phyloP scores from a whole-genome alignment of 352 stramenopile species.

The Phytophthora sojae region DNA sequence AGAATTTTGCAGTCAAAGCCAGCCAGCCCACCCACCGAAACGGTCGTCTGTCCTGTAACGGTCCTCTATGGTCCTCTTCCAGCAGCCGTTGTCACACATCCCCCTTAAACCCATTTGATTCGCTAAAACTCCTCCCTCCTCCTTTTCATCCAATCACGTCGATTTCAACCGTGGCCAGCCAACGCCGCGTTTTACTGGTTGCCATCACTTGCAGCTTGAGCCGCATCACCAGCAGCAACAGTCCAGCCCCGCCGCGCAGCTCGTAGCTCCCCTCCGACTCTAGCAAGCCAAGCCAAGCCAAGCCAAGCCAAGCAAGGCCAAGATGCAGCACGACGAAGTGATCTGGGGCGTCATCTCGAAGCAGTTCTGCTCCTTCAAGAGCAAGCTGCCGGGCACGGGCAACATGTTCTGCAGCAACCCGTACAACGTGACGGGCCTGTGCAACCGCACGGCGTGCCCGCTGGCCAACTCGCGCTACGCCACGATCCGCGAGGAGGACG shows the following conservation, averaged over 20 bases:
- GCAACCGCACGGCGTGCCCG: constrained; percentile 96
- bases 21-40: neutral
- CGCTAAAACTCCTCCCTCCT: neutral
- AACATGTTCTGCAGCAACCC: constrained; percentile 98
- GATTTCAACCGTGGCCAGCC: neutral
- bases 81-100: neutral
- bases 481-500: constrained; percentile 98
- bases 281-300: too few species aligned
- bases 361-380: constrained; percentile 99
- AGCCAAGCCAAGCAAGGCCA: neutral
- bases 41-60: neutral
- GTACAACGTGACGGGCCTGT: constrained; percentile 98
- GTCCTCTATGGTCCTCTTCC: constrained; percentile 1
- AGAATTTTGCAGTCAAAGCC: constrained; percentile 13
- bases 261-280: too few species aligned
- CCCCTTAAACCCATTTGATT: constrained; percentile 9
- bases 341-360: constrained; percentile 99
- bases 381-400: constrained; percentile 90
- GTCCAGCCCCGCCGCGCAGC: too few species aligned
- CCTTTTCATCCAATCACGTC: constrained; percentile 21
- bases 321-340: constrained; percentile 98
- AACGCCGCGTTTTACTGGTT: constrained; percentile 35
- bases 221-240: neutral
- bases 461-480: constrained; percentile 98
- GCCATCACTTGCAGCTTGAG: constrained; percentile 35